Base-by-base conservation (phyloP, 2,329 filamentous ascomycete species). In the Aspergillus novofumigatus region DNA sequence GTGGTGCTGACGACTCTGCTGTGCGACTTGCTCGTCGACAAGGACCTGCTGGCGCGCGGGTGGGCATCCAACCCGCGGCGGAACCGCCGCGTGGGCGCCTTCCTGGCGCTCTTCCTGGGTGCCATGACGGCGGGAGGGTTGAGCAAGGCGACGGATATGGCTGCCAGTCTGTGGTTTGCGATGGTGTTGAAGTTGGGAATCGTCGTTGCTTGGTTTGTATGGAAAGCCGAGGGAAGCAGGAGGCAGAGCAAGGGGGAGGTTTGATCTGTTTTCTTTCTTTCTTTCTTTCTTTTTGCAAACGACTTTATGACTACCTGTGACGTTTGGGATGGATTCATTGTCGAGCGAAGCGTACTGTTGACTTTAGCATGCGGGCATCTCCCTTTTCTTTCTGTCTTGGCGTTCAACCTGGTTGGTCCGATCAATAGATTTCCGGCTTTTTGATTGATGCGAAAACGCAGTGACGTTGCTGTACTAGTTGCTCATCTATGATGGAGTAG, bases 71-170 rank as follows among this genome's bases (percentile, higher is more conserved):
- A 74, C 44, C 59, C 66, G 0, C 70, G 67, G 52, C 65, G 73
- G 2, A 74, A 74, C 53, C 65, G 72, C 29, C 63, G 76, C n/a
- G 59, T 72, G 1, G 70, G 63, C 0, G 69, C 71, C 1, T 74
- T 77, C 23, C 53, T 77, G 14, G 70, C 72, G 0, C 57, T 77
- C 20, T 77, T 78, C 48, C 38, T 72, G 2, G 76, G 76, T 1
- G 75, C 73, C 1, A 73, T 77, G 68, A 68, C 74, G 1, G 73
- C 75, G 0, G 76, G 75, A 0, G 71, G 74, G 1, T 58, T 78
- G 54, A 70, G 72, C 6, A 76, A 73, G 55, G 61, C 62, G 1
- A 67, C 70, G 0, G 66, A 64, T 5, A 70, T 77, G 67, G 69
- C 69, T 3, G 67, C 69, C 44, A 72, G 73, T 49, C 62, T 78